Base-by-base conservation (phyloP, 1,139 yeast species). In the Yamadazyma dushanensis region DNA sequence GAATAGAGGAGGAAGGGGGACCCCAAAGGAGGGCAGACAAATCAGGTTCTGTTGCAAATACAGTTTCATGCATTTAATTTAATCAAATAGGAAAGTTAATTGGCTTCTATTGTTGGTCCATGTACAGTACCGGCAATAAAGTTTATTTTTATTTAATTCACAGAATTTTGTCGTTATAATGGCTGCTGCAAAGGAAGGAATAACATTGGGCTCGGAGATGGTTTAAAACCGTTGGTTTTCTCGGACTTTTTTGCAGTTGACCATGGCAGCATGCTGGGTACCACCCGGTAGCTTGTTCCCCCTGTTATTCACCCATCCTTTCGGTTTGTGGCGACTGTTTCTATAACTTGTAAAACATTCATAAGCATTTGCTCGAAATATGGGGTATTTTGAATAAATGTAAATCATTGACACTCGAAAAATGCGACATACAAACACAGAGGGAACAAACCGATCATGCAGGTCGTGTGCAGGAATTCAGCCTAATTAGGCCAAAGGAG, bases 21-120 rank as follows among this genome's bases (percentile, higher is more conserved):
- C 8, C n/a, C 21, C 8, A 16, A 15, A 13, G 26, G 32, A 16
- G 22, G 34, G 34, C 9, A 7, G 24, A 16, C 21, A 13, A 25
- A 26, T 16, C 15, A 11, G 28, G 28, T 15, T 16, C 13, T 18
- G 36, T 29, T 35, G 36, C 37, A 35, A 35, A 29, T 34, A 14
- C 14, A 27, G 26, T 16, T 18, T 21, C 23, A 39, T 34, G 43
- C 40, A 39, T 10, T 20, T 18, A 36, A 39, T 39, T 39, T 37
- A 39, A 20, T 37, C 14, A 31, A 34, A 31, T 34, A 30, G 43
- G 43, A 31, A 39, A 28, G 16, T 13, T 28, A 23, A 34, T 28
- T 20, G 25, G 15, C 23, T 17, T 19, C 14, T 28, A 36, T 39
- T 34, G 38, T 34, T 31, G 8, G 5, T 2, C 24, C 10, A 16